phyloP scores from a whole-genome alignment of 768 basidiomycete genomes.

The Leccinum variicolor region DNA sequence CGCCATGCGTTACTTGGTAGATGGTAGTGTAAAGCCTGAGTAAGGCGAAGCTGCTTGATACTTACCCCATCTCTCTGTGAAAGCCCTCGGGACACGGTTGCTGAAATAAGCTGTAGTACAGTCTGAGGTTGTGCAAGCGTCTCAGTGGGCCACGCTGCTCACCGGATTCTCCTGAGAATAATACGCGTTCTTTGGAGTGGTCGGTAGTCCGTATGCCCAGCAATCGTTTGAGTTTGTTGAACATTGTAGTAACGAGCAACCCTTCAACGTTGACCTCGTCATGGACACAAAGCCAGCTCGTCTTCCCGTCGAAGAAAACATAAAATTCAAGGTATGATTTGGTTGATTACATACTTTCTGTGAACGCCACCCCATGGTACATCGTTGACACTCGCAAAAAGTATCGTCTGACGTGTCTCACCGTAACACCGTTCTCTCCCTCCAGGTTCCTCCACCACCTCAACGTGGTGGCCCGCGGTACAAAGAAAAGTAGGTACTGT shows the following conservation, averaged over 20 bases:
- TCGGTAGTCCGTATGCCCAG: background rate
- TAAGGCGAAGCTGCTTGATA: background rate
- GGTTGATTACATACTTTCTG: background rate
- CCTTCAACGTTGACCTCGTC: background rate
- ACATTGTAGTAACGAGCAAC: background rate
- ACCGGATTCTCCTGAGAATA: constrained; percentile 27
- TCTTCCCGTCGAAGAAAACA: constrained; percentile 18
- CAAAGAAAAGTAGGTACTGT: constrained; percentile 30
- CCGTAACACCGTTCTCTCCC: background rate
- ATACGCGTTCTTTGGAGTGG: background rate
- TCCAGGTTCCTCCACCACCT: constrained; percentile 12
- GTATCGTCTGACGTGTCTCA: background rate
- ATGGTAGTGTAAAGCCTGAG: background rate
- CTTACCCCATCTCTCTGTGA: constrained; percentile 26
- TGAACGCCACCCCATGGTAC: background rate
- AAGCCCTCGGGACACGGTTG: constrained; percentile 18
- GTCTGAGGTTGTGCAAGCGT: background rate
- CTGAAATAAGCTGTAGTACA: constrained; percentile 27
- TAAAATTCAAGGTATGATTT: constrained; percentile 24
- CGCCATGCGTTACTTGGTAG: constrained; percentile 23
- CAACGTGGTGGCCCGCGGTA: constrained; percentile 24
- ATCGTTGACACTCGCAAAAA: background rate
- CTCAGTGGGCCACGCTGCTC: background rate
- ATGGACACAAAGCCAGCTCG: constrained; percentile 21
- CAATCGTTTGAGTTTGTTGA: background rate